Evolutionary conservation across 257 asterid species (phyloP).

Genomic region (Paraleonurus japonicus): DNA sequence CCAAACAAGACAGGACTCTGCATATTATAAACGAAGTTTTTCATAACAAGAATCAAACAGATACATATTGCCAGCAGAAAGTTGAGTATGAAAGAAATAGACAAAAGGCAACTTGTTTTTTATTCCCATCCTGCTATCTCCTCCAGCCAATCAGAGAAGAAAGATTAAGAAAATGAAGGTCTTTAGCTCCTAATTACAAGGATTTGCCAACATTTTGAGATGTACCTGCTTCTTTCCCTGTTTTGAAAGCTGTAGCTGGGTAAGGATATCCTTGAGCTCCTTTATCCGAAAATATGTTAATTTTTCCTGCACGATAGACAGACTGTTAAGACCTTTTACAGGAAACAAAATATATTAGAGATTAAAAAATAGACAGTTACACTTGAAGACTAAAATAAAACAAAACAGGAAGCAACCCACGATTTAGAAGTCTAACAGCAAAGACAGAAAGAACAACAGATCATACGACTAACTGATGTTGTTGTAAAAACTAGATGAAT

Average conservation of each 20-base stretch:
- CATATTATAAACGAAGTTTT: not conserved
- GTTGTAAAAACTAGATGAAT: not conserved
- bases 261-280: constrained; percentile 95
- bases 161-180: not conserved
- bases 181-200: not conserved
- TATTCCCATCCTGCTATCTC: constrained; percentile 1
- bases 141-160: not conserved
- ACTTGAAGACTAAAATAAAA: not conserved
- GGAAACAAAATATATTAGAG: not conserved
- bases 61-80: not conserved
- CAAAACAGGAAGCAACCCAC: not conserved
- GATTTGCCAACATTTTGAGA: not conserved
- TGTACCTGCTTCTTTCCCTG: constrained; percentile 99
- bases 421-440: not conserved
- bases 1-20: not conserved
- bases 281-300: constrained; percentile 86
- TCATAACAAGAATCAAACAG: not conserved
- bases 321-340: not conserved
- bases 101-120: not conserved
- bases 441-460: constrained; percentile 7
- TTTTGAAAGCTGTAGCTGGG: constrained; percentile 86
- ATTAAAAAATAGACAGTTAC: not conserved
- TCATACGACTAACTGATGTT: not conserved
- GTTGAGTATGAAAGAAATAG: not conserved
- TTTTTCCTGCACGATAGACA: constrained; percentile 63